Conservation (phyloP, 208 protist genomes). For the Trypanosoma avium region DNA sequence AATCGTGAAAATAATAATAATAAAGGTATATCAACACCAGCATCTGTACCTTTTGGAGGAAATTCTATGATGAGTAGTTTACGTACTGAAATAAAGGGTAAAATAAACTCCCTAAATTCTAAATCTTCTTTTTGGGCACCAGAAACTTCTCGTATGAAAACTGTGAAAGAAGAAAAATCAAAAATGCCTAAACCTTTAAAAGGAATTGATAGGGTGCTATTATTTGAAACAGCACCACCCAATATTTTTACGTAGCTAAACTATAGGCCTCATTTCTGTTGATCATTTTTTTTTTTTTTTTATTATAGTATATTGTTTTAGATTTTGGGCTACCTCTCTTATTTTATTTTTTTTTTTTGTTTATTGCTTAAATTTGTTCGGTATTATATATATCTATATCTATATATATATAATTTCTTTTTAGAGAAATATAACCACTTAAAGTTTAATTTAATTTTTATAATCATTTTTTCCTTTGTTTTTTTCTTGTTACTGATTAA, state of each 20-base stretch:
- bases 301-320: constrained; percentile 5
- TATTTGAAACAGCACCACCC: constrained; percentile 25
- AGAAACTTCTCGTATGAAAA: neutral
- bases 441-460: neutral
- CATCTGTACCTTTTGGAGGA: neutral
- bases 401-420: constrained; percentile 3
- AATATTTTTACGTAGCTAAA: neutral
- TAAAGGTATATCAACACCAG: neutral
- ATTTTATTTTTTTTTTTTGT: no score
- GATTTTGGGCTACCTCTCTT: constrained; percentile 10
- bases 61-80: no score
- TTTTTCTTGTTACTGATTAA: no score
- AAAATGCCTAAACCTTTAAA: neutral
- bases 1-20: neutral
- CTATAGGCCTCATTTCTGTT: no score
- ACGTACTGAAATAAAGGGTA: neutral
- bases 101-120: neutral
- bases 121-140: no score
- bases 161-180: neutral
- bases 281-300: constrained; percentile 5
- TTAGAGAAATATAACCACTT: neutral
- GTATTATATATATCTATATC: neutral
- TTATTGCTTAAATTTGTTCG: neutral
- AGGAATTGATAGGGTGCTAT: constrained; percentile 12
- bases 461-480: neutral